A percentile compares a stretch with the other conserved stretches of the same genome.
Conservation (phyloP, 2,329 filamentous ascomycete genomes). For the Saccharata proteae region DNA sequence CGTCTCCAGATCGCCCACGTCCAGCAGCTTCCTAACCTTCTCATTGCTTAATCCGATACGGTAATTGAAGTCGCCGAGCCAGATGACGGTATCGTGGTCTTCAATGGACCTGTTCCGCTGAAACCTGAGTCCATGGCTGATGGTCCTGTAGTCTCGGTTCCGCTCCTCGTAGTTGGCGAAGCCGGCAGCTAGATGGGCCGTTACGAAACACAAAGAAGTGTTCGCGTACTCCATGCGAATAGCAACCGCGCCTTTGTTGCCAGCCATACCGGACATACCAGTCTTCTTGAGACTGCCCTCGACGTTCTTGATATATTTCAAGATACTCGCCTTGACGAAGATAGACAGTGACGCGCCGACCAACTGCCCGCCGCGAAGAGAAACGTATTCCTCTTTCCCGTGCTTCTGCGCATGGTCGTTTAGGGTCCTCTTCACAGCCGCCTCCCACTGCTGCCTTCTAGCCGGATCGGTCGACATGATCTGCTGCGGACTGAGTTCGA, state of each 20-base stretch:
- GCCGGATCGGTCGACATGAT: slow-evolving; percentile 97
- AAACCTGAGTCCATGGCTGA: slow-evolving; percentile 76
- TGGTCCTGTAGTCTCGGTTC: slow-evolving; percentile 85
- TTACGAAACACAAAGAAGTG: slow-evolving; percentile 89
- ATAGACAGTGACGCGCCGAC: slow-evolving; percentile 89
- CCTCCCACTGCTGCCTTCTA: slow-evolving; percentile 76
- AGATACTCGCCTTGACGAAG: slow-evolving; percentile 68
- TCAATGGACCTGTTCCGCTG: slow-evolving; percentile 84
- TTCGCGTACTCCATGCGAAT: slow-evolving; percentile 92
- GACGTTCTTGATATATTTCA: slow-evolving; percentile 85
- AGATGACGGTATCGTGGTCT: slow-evolving; percentile 77
- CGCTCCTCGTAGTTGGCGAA: slow-evolving; percentile 95
- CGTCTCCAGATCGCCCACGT: slow-evolving; percentile 58
- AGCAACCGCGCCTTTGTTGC: slow-evolving; percentile 94
- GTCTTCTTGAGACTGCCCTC: slow-evolving; percentile 88
- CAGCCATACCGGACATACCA: slow-evolving; percentile 91
- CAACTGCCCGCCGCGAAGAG: slow-evolving; percentile 82
- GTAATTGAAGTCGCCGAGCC: slow-evolving; percentile 98
- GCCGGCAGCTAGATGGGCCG: slow-evolving; percentile 88
- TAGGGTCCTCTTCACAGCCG: slow-evolving; percentile 62
- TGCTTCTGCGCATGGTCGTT: slow-evolving; percentile 56
- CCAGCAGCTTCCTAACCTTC: slow-evolving; percentile 61
- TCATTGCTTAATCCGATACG: slow-evolving; percentile 78
- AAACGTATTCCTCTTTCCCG: slow-evolving; percentile 68
- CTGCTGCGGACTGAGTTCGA: slow-evolving; percentile 93